Base-by-base conservation (phyloP, 257 asterid genomes). In the Gardenia jasminoides region DNA sequence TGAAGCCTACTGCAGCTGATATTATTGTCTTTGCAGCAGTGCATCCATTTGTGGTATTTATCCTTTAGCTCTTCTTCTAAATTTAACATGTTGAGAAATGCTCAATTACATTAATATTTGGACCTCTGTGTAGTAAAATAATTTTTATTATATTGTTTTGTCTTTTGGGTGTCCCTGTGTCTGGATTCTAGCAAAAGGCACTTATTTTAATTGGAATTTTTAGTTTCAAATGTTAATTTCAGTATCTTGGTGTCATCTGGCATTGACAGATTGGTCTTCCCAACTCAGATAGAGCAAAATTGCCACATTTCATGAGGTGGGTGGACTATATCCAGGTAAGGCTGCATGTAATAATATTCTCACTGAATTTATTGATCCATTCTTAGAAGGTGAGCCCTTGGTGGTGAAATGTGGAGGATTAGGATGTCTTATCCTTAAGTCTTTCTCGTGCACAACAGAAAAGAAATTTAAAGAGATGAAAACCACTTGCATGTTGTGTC, bases 271-370 rank as follows among this genome's bases (percentile, higher is more conserved):
- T 80, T 84, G 86, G 89, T 80, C 90, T 90, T 79, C 86, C 97
- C 46, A 81, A 84, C 64, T 78, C 88, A 12, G 95, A 91, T 68
- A 85, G 80, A 87, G 89, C 81, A 67, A 91, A 87, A 66, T 77
- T 93, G 77, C 96, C 96, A 50, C 94, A 93, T 83, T 80, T 96
- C 84, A 74, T 90, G 82, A 91, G 98, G 85, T 92, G 98, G 98
- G 81, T 86, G 85, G 96, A 88, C 80, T 92, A 94, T 86, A 88
- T 96, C 81, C 99, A 93, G 98, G 98, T 93, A 81, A 81, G 70
- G 46, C n/a, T 30, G 17, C 66, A 28, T 78, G 74, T 44, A 30
- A 22, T 62, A 8, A 17, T 24, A 54, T 54, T 54, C n/a, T 16
- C n/a, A 36, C 56, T 1, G 41, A 22, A 17, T 41, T 48, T 77